phyloP scores from a whole-genome alignment of 495 filamentous ascomycete species.

The Neurospora sp. region DNA sequence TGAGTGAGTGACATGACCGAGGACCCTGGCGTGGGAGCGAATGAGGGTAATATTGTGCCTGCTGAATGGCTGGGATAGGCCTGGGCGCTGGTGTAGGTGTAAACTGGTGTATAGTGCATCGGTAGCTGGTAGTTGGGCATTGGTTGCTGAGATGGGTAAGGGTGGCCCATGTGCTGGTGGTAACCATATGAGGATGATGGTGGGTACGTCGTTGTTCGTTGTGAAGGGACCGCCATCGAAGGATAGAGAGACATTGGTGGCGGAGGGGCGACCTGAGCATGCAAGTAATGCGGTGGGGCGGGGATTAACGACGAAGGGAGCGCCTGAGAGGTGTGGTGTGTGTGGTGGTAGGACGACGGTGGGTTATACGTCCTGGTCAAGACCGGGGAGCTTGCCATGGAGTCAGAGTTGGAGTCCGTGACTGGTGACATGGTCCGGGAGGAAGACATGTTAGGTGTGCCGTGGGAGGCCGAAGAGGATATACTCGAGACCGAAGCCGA shows the following conservation, averaged over 20 bases:
- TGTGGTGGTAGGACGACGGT: neutral
- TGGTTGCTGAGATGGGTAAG: neutral
- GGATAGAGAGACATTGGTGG: conserved; percentile 6
- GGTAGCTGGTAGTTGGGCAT: conserved; percentile 8
- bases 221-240: neutral
- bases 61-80: neutral
- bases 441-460: conserved; percentile 1
- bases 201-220: conserved; percentile 1
- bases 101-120: conserved; percentile 8
- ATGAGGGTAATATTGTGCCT: neutral
- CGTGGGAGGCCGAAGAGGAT: conserved; percentile 12
- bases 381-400: neutral
- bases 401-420: neutral
- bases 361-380: conserved; percentile 5
- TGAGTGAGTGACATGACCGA: neutral
- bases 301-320: conserved; percentile 1
- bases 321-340: neutral
- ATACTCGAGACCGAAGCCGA: conserved; percentile 15
- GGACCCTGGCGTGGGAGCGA: neutral
- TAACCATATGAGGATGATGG: conserved; percentile 7
- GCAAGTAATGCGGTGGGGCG: conserved; percentile 13
- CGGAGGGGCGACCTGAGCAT: conserved; percentile 4
- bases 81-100: neutral
- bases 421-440: conserved; percentile 17
- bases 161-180: neutral